Evolutionary conservation across 148 eudicot species (phyloP).

Genomic region (Camellia lanceoleosa): DNA sequence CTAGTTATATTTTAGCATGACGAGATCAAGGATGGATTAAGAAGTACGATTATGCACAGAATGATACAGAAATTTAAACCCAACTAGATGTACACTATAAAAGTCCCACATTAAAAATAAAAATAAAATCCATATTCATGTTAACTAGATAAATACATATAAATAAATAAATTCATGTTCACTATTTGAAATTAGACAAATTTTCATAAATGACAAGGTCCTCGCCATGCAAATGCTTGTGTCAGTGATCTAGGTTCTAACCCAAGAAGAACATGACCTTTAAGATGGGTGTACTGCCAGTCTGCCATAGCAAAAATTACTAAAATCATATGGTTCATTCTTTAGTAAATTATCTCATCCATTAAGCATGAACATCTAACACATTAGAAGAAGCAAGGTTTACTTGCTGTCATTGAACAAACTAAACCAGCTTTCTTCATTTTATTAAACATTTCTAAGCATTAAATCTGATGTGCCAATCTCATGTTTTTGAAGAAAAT

Average conservation of each 20-base stretch:
- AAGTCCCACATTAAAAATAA: too few relatives aligned
- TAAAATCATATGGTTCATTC: neutral
- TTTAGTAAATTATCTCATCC: too few relatives aligned
- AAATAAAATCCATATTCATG: neutral
- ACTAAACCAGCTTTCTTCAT: too few relatives aligned
- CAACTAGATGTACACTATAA: too few relatives aligned
- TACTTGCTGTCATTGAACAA: too few relatives aligned
- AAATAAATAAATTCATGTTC: neutral
- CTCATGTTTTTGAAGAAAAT: neutral
- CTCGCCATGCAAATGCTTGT: neutral
- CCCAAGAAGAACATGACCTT: neutral
- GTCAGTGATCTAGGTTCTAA: neutral
- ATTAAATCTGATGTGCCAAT: neutral
- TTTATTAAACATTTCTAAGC: too few relatives aligned
- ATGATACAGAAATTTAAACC: neutral
- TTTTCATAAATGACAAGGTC: neutral
- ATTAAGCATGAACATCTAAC: neutral
- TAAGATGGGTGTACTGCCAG: neutral
- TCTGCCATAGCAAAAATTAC: neutral
- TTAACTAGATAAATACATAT: neutral
- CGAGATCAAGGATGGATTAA: neutral
- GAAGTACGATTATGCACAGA: neutral
- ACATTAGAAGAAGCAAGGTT: too few relatives aligned
- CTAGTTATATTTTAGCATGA: neutral
- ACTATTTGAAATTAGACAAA: neutral